Conservation (phyloP, 2,329 filamentous ascomycete species). For the Aspergillus eucalypticola region DNA sequence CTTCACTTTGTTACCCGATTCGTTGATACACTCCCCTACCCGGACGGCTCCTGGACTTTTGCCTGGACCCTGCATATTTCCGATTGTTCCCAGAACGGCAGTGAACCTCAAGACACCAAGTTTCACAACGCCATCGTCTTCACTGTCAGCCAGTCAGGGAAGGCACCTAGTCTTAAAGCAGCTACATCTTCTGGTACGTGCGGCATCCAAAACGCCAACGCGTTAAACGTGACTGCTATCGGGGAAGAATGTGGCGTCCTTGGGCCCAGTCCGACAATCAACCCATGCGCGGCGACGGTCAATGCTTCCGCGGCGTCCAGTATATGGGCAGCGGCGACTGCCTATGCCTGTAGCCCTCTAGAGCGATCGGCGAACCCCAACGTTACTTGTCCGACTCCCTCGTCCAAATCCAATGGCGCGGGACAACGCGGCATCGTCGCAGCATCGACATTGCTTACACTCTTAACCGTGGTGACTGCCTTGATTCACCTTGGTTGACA, state of each 20-base stretch:
- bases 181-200: background rate
- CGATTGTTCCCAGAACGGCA: background rate
- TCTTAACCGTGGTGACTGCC: background rate
- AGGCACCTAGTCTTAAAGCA: background rate
- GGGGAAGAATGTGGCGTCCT: background rate
- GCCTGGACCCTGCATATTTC: background rate
- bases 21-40: background rate
- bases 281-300: conserved; percentile 11
- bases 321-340: conserved; percentile 4
- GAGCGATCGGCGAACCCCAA: background rate
- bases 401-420: background rate
- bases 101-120: no score
- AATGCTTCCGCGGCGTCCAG: conserved; percentile 3
- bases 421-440: background rate
- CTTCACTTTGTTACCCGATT: background rate
- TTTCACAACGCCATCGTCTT: background rate
- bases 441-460: background rate
- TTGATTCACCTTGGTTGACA: background rate
- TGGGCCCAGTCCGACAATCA: conserved; percentile 7
- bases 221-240: background rate
- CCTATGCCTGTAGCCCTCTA: background rate
- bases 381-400: background rate
- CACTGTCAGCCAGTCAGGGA: background rate
- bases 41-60: background rate
- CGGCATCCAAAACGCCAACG: background rate